A percentile compares a stretch with the other conserved stretches of the same genome.
These are phyloP conservation scores for Colletotrichum salicis DNA, from an alignment of 2,329 filamentous ascomycete species.

Conservation along the genomic window DNA sequence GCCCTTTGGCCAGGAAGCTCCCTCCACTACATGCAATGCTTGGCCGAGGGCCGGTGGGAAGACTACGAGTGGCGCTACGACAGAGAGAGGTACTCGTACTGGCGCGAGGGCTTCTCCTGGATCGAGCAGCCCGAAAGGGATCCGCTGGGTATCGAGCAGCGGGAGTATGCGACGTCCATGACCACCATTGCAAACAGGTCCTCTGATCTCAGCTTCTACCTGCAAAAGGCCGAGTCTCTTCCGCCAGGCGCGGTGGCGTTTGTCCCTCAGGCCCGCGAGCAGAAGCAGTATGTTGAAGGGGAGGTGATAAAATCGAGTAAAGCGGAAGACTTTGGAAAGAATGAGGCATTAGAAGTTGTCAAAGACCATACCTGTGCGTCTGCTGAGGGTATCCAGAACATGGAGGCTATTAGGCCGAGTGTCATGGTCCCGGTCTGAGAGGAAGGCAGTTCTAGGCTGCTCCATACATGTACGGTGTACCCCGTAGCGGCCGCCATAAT, in stretches of 20 bases:
- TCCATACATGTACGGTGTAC: too few relatives aligned
- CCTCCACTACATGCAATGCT: conserved; percentile 57
- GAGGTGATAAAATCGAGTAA: neutral
- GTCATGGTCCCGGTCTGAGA: neutral
- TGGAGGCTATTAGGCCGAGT: neutral
- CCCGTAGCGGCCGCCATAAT: too few relatives aligned
- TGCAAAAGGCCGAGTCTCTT: neutral
- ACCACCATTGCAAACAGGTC: conserved; percentile 16
- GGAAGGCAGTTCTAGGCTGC: too few relatives aligned
- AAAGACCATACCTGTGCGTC: neutral
- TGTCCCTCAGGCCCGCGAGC: neutral
- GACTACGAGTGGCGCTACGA: conserved; percentile 40
- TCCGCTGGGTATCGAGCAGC: conserved; percentile 34
- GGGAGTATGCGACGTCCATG: conserved; percentile 15
- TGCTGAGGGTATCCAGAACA: neutral
- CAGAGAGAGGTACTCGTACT: conserved; percentile 38
- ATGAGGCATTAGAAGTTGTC: neutral
- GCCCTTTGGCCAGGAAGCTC: conserved; percentile 55
- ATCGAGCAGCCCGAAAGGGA: conserved; percentile 38
- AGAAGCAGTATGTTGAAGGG: neutral
- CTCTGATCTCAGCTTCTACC: conserved; percentile 33
- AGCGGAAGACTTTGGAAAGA: neutral
- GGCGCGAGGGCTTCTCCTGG: conserved; percentile 39
- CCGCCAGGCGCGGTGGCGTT: neutral
- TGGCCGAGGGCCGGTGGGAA: conserved; percentile 44